Evolutionary conservation across 2,329 filamentous ascomycete species (phyloP).

Genomic region (Neurospora crassa): DNA sequence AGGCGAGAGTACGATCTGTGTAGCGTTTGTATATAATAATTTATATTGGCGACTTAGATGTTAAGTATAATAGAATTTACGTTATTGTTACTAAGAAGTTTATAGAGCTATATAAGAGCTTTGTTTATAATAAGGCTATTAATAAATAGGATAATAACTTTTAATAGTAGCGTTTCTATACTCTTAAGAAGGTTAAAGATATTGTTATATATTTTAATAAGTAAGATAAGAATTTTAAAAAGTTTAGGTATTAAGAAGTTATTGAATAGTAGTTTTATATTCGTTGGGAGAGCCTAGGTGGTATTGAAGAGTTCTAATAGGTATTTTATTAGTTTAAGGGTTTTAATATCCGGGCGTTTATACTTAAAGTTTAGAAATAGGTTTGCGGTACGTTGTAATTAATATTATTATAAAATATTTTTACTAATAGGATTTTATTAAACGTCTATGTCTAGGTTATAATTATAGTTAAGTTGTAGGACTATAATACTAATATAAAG

Average conservation of each 20-base stretch:
- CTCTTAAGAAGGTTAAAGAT: background rate
- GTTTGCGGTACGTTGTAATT: background rate
- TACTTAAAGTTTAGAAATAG: background rate
- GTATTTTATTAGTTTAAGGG: background rate
- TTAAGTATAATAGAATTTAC: background rate
- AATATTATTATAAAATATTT: background rate
- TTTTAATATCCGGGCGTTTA: background rate
- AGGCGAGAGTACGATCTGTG: background rate
- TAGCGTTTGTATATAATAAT: background rate
- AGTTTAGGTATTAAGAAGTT: background rate
- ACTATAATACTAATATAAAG: background rate
- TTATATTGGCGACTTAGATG: background rate
- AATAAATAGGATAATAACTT: background rate
- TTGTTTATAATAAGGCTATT: background rate
- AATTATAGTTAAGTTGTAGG: background rate
- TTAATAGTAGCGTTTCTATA: background rate
- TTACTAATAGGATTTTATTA: background rate
- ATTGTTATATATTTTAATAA: background rate
- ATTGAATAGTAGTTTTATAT: background rate
- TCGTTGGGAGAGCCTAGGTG: background rate
- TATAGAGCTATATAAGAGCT: background rate
- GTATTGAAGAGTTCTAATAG: background rate
- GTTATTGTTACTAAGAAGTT: background rate
- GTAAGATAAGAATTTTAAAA: background rate
- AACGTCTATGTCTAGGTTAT: background rate